phyloP scores from a whole-genome alignment of 176 grass and related monocot genomes.

The Zea luxurians region DNA sequence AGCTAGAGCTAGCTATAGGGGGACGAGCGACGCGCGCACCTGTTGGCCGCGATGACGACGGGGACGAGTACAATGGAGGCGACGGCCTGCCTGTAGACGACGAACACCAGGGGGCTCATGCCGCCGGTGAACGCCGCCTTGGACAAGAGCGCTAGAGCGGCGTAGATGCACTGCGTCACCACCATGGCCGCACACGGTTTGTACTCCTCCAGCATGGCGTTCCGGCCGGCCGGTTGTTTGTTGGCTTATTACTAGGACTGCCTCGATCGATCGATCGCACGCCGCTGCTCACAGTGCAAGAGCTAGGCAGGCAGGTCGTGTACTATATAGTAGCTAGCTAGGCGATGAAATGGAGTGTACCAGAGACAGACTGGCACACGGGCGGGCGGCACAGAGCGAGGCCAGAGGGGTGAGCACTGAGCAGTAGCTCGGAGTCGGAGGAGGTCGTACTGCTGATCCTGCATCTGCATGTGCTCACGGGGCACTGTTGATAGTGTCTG shows the following conservation, averaged over 20 bases:
- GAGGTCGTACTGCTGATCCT: too few relatives aligned
- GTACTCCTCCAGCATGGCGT: constrained; percentile 45
- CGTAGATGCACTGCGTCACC: constrained; percentile 67
- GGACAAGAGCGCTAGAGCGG: constrained; percentile 51
- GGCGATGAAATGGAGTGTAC: neutral
- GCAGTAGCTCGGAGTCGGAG: too few relatives aligned
- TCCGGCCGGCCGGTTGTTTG: too few relatives aligned
- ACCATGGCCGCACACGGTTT: constrained; percentile 77
- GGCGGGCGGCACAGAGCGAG: too few relatives aligned
- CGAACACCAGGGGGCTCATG: constrained; percentile 76
- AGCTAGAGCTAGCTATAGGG: neutral
- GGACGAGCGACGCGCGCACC: neutral
- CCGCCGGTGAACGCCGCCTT: constrained; percentile 66
- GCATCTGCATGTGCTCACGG: too few relatives aligned
- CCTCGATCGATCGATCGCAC: neutral
- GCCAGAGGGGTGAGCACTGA: too few relatives aligned
- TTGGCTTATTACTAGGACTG: neutral
- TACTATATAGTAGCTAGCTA: neutral
- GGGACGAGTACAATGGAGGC: constrained; percentile 52
- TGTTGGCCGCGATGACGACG: constrained; percentile 35
- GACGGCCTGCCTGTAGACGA: constrained; percentile 68
- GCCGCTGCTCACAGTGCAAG: neutral
- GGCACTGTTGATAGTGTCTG: too few relatives aligned
- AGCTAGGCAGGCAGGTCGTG: neutral
- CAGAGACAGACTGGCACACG: neutral